Evolutionary conservation across 2,329 filamentous ascomycete species (phyloP).

Genomic region (Cladorrhinum sp.): DNA sequence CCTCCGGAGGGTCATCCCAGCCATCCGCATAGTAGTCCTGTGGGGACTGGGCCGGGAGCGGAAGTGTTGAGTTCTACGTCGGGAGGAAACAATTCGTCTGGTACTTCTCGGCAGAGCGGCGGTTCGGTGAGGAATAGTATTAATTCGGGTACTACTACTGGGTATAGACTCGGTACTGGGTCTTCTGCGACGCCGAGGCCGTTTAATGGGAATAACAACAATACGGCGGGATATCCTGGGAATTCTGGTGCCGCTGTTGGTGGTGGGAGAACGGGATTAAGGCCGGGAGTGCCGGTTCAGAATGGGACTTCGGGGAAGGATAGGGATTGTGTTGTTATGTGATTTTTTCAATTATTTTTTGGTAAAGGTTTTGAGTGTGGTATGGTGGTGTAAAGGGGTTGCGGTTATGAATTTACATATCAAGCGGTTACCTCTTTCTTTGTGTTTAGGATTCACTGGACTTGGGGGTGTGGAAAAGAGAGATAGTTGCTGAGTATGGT

Average conservation of each 20-base stretch:
- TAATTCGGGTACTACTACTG: neutral
- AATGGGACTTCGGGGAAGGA: constrained; percentile 27
- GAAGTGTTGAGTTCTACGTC: constrained; percentile 16
- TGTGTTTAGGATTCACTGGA: no score
- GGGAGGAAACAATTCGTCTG: neutral
- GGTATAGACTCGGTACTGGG: neutral
- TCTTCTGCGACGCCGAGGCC: neutral
- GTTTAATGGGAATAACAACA: neutral
- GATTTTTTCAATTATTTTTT: constrained; percentile 7
- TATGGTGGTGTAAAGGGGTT: no score
- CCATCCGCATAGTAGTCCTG: constrained; percentile 43
- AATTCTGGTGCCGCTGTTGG: constrained; percentile 21
- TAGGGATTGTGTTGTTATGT: constrained; percentile 50
- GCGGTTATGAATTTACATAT: neutral
- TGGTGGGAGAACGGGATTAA: constrained; percentile 7
- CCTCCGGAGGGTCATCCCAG: constrained; percentile 52
- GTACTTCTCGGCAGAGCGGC: constrained; percentile 19
- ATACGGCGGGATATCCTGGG: constrained; percentile 13
- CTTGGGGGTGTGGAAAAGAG: no score
- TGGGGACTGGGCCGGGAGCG: neutral
- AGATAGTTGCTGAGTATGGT: neutral
- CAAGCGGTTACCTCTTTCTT: neutral
- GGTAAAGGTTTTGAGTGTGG: neutral
- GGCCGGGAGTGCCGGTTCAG: constrained; percentile 27
- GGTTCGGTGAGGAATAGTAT: constrained; percentile 16